Conservation (phyloP, 2,329 filamentous ascomycete species). For the Penicillium sp. region DNA sequence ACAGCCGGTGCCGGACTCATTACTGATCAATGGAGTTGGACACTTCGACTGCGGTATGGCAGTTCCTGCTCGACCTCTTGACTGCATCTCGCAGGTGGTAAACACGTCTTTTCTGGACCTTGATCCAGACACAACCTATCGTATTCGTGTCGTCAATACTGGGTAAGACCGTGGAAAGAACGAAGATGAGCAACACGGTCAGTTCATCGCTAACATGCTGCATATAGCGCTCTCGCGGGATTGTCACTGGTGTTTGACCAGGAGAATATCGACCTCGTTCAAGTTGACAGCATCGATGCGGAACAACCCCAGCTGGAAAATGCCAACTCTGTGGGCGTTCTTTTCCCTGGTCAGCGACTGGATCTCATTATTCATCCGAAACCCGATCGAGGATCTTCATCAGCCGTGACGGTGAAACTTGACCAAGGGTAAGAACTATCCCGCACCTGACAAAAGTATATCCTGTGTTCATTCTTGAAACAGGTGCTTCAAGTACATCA, state of each 20-base stretch:
- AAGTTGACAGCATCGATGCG: constrained; percentile 38
- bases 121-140: constrained; percentile 23
- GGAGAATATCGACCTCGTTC: constrained; percentile 29
- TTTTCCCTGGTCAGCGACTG: constrained; percentile 43
- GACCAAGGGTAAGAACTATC: constrained; percentile 30
- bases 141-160: constrained; percentile 42
- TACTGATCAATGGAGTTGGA: constrained; percentile 45
- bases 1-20: constrained; percentile 45
- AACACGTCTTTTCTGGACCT: constrained; percentile 22
- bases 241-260: constrained; percentile 32
- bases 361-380: constrained; percentile 33
- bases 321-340: constrained; percentile 34
- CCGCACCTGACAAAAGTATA: background rate
- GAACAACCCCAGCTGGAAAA: constrained; percentile 13
- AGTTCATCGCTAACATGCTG: background rate
- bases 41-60: constrained; percentile 43
- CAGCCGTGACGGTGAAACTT: constrained; percentile 28
- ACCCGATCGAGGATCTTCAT: constrained; percentile 3
- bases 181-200: background rate
- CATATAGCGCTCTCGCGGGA: constrained; percentile 35
- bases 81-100: constrained; percentile 34
- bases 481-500: constrained; percentile 43
- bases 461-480: background rate
- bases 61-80: constrained; percentile 40
- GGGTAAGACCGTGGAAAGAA: constrained; percentile 26